Base-by-base conservation (phyloP, 169 alveolate species). In the Babesia bigemina region DNA sequence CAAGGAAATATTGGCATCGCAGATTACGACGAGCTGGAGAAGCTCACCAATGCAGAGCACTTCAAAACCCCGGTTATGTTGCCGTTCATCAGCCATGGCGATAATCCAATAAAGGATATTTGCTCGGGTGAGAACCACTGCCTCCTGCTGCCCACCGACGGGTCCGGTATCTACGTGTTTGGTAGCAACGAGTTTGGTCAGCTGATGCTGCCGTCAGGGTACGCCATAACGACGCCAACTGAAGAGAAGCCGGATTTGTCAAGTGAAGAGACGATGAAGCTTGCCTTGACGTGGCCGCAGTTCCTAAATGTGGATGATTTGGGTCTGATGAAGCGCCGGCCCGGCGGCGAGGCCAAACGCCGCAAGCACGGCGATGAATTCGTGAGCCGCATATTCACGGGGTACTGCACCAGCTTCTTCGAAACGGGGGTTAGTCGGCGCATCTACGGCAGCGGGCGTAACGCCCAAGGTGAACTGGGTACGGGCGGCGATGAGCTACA, bases 401-500 rank as follows among this genome's bases (percentile, higher is more conserved):
- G 96, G 7, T 88, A 92, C 48, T 88, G 93, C 45, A 86, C 94
- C 45, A 92, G 94, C 24, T 92, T 88, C 71, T 62, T 92, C 36
- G 94, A 88, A 47, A 75, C 92, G 12, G 88, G 85, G 14, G 36
- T 59, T 7, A 44, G 84, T 19, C 28, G 70, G n/a, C 85, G 88
- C 47, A 83, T 88, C 0, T 92, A 84, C 70, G 95, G 92, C 22
- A 86, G 91, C 33, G 96, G 96, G 26, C 87, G 96, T 55, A 92
- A 92, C 75, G 96, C 94, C 0, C 91, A 91, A 56, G 93, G 93
- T 4, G 94, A 92, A 63, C 77, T 92, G 42, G 96, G 96, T 19
- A 75, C 81, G 7, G 86, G 85, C 22, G 45, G 84, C 39, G 87
- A 75, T 28, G 92, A 88, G 36, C 66, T 63, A 28, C 57, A 75